Percentiles rank a stretch among this genome's conserved stretches.
Conservation (phyloP, 148 eudicot species). For the Chenopodium suecicum region DNA sequence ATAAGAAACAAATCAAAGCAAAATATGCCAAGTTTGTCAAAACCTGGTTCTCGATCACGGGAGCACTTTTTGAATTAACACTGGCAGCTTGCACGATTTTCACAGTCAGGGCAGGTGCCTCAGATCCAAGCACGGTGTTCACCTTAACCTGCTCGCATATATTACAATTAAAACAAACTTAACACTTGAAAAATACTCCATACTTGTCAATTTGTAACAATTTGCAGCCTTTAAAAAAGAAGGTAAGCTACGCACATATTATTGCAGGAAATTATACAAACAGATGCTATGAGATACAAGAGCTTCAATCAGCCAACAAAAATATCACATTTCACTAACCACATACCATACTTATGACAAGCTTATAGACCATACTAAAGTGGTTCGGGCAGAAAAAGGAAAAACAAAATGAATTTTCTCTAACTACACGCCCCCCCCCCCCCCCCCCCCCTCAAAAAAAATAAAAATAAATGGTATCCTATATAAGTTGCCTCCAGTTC, state of each 20-base stretch:
- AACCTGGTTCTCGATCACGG: slow-evolving; percentile 76
- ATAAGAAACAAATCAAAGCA: neutral
- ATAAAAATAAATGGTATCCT: too few relatives aligned
- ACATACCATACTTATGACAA: too few relatives aligned
- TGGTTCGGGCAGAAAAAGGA: too few relatives aligned
- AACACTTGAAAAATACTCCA: too few relatives aligned
- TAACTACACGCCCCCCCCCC: too few relatives aligned
- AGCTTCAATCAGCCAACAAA: neutral
- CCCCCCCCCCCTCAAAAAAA: too few relatives aligned
- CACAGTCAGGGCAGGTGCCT: slow-evolving; percentile 72
- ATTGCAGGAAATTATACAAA: neutral
- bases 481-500: too few relatives aligned
- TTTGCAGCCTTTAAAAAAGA: neutral
- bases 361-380: too few relatives aligned
- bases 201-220: neutral
- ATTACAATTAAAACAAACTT: neutral
- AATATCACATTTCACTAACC: too few relatives aligned
- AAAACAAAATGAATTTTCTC: too few relatives aligned
- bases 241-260: neutral
- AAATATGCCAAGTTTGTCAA: neutral
- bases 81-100: slow-evolving; percentile 65
- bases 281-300: neutral
- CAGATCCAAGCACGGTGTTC: slow-evolving; percentile 76
- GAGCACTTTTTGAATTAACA: slow-evolving; percentile 65
- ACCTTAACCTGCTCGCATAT: slow-evolving; percentile 61